Base-by-base conservation (phyloP, 73 alveolate species). In the Symbiodinium natans region DNA sequence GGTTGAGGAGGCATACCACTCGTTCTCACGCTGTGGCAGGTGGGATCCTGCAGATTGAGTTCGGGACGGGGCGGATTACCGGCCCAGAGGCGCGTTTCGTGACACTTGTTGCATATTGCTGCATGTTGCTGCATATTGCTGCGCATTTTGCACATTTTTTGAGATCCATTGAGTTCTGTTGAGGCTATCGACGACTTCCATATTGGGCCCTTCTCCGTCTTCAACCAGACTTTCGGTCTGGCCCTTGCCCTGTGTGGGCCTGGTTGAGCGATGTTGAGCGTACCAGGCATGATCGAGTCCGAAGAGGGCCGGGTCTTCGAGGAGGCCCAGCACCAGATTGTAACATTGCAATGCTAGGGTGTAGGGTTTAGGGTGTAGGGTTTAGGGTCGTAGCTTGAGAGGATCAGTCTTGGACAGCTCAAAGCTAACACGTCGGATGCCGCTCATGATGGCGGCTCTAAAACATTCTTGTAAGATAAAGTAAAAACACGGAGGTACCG, bases 131-230 rank as follows among this genome's bases (percentile, higher is more conserved):
- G 82, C n/a, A 63, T 6, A 63, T 36, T 63, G n/a, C 39, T n/a
- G 31, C 29, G 29, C 4, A 63, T 5, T 36, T 63, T 9, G 82
- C 19, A 5, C 5, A 63, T 5, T 63, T 25, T 63, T 9, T 5
- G 19, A 63, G 29, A 36, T 25, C 29, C 29, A 5, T 63, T 52
- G 71, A 10, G 71, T 52, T 10, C 71, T 10, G 27, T n/a, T n/a
- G n/a, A 92, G 98, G 98, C 92, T 46, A 46, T 92, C 33, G 98
- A 92, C 29, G 98, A 92, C 73, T 92, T 92, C 85, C 98, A 92
- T 68, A 80, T 92, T 23, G 98, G 98, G 23, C 98, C 98, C 23
- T 92, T 92, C 92, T 77, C 92, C 11, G 98, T 92, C 68, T 80
- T 43, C 92, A 92, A 92, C 29, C 98, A 92, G 36, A 92, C 98